phyloP scores from a whole-genome alignment of 208 protist genomes.

The Acanthamoeba sp. region DNA sequence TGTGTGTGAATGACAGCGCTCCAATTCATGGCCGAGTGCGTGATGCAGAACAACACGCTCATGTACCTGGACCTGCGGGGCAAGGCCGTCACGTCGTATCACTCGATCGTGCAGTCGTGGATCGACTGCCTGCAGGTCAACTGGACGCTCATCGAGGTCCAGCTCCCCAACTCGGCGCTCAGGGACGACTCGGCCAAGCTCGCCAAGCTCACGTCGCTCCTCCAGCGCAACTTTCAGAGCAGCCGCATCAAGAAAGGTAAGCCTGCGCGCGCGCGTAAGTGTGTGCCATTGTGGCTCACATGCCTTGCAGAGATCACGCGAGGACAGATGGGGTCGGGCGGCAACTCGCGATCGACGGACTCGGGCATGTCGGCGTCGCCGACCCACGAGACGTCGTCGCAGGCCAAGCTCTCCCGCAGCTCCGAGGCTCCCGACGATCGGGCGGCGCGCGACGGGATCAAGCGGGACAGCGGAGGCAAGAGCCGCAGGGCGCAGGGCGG shows the following conservation, averaged over 20 bases:
- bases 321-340: not conserved
- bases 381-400: not conserved
- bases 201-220: not conserved
- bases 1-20: not conserved
- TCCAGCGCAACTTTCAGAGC: slow-evolving; percentile 6
- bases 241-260: not conserved
- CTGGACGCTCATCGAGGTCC: slow-evolving; percentile 26
- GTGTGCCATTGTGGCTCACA: not conserved
- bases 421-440: not conserved
- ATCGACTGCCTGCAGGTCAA: slow-evolving; percentile 61
- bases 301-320: not conserved
- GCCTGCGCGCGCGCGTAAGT: not conserved
- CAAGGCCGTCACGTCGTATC: slow-evolving; percentile 21
- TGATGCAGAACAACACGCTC: slow-evolving; percentile 55
- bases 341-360: not conserved
- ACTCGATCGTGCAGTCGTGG: not conserved
- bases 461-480: not conserved
- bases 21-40: slow-evolving; percentile 49
- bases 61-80: slow-evolving; percentile 44
- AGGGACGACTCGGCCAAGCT: slow-evolving; percentile 32
- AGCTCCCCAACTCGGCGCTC: slow-evolving; percentile 17
- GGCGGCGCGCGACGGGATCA: not conserved
- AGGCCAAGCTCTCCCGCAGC: not conserved
- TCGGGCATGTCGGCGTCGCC: not conserved
- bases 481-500: not conserved